These are phyloP conservation scores for Prototheca cutis DNA, from an alignment of 163 green algal genomes.

Conservation along the genomic window DNA sequence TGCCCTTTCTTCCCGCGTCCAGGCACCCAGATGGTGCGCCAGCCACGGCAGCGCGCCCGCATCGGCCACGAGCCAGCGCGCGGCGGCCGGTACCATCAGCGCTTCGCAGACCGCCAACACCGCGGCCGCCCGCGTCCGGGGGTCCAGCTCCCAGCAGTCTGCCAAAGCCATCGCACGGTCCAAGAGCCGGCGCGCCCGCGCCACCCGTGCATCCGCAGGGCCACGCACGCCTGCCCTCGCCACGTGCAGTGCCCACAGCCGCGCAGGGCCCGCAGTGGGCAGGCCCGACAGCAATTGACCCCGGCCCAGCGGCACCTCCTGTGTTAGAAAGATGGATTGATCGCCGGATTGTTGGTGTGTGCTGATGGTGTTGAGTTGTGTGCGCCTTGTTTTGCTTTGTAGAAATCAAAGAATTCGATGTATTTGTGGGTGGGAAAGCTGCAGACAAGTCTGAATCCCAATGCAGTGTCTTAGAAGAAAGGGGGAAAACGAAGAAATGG, in stretches of 20 bases:
- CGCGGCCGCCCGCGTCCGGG: background rate
- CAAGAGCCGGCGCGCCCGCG: slow-evolving; percentile 5
- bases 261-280: slow-evolving; percentile 2
- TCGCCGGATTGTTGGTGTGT: no score
- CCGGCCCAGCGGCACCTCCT: slow-evolving; percentile 16
- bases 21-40: background rate
- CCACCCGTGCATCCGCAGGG: slow-evolving; percentile 11
- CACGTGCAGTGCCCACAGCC: slow-evolving; percentile 17
- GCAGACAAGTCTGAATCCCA: no score
- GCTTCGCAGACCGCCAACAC: slow-evolving; percentile 19
- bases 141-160: background rate
- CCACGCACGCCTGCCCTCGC: slow-evolving; percentile 16
- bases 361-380: no score
- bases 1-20: background rate
- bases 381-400: no score
- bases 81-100: slow-evolving; percentile 9
- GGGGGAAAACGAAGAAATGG: no score
- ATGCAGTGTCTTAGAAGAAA: no score
- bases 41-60: background rate
- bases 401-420: no score
- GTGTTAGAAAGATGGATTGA: no score
- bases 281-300: slow-evolving; percentile 8
- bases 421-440: no score
- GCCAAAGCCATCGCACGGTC: slow-evolving; percentile 20
- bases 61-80: slow-evolving; percentile 10